These are phyloP conservation scores for Kickxella alabastrina DNA, from an alignment of 192 early-diverging fungal genomes.

Conservation along the genomic window DNA sequence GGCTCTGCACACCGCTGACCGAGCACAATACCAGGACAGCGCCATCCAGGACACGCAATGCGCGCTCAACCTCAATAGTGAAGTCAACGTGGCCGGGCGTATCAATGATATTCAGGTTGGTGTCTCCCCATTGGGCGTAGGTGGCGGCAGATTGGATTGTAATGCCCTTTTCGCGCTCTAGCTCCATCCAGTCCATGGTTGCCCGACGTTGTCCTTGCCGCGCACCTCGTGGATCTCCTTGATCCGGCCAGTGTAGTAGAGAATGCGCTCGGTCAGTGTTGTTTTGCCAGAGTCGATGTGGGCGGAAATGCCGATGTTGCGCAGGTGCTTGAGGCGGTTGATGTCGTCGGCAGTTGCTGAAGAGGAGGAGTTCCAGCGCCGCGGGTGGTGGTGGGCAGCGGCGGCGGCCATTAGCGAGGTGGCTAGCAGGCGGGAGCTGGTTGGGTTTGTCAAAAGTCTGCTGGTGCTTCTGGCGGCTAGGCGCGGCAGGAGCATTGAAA, in stretches of 20 bases:
- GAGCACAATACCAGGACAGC: conserved; percentile 82
- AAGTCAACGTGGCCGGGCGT: conserved; percentile 90
- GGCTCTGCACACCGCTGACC: conserved; percentile 81
- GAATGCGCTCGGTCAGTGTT: conserved; percentile 77
- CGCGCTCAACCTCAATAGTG: conserved; percentile 86
- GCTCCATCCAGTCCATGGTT: conserved; percentile 99
- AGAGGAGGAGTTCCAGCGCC: conserved; percentile 20
- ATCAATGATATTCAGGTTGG: conserved; percentile 83
- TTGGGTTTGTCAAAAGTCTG: not conserved
- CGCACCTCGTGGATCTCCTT: conserved; percentile 88
- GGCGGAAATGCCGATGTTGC: conserved; percentile 86
- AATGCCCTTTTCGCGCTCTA: conserved; percentile 92
- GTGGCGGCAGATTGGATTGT: conserved; percentile 88
- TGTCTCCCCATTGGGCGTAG: conserved; percentile 73
- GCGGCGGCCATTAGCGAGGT: not conserved
- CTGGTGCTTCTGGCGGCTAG: conserved; percentile 11
- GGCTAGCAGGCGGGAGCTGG: conserved; percentile 2
- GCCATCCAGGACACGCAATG: conserved; percentile 81
- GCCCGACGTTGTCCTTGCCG: conserved; percentile 89
- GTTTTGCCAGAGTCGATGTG: conserved; percentile 90
- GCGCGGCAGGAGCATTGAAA: conserved; percentile 35
- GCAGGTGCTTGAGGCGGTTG: conserved; percentile 59
- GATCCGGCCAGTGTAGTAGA: conserved; percentile 83
- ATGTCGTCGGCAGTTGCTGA: conserved; percentile 28
- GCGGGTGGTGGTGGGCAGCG: not conserved